phyloP scores from a whole-genome alignment of 2,329 filamentous ascomycete species.

The Hymenoscyphus infarciens region DNA sequence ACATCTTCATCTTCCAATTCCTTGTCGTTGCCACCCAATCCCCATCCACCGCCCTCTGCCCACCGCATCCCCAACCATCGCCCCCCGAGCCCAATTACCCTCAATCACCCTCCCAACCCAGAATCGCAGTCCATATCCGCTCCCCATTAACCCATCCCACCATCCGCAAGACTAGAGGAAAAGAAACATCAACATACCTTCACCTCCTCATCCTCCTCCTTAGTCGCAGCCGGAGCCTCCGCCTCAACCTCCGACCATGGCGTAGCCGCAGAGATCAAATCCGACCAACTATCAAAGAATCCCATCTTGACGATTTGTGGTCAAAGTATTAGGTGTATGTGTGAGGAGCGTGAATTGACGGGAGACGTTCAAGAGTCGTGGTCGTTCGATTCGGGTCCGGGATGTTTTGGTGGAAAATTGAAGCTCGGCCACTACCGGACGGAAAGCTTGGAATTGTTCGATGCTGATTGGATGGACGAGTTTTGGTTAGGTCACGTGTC shows the following conservation, averaged over 20 bases:
- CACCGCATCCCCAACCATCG: not conserved
- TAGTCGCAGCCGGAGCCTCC: conserved; percentile 48
- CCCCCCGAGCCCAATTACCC: not conserved
- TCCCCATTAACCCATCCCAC: not conserved
- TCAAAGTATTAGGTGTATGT: not conserved
- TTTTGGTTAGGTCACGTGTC: conserved; percentile 5
- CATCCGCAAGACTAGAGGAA: not conserved
- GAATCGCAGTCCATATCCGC: too few species aligned
- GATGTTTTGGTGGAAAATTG: conserved; percentile 13
- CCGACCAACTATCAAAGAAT: conserved; percentile 62
- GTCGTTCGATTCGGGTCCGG: conserved; percentile 1
- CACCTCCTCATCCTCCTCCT: conserved; percentile 43
- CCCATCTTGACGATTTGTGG: conserved; percentile 46
- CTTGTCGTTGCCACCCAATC: not conserved
- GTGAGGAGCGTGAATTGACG: conserved; percentile 8
- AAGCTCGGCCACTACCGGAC: not conserved
- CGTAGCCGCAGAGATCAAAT: conserved; percentile 61
- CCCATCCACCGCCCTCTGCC: not conserved
- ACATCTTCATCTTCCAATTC: not conserved
- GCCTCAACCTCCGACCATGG: conserved; percentile 64
- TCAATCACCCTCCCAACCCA: not conserved
- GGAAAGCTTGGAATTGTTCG: conserved; percentile 26
- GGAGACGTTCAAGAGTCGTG: not conserved
- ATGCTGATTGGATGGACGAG: conserved; percentile 28
- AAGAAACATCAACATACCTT: conserved; percentile 33